Evolutionary conservation across 257 asterid species (phyloP).

Genomic region (Striga asiatica): DNA sequence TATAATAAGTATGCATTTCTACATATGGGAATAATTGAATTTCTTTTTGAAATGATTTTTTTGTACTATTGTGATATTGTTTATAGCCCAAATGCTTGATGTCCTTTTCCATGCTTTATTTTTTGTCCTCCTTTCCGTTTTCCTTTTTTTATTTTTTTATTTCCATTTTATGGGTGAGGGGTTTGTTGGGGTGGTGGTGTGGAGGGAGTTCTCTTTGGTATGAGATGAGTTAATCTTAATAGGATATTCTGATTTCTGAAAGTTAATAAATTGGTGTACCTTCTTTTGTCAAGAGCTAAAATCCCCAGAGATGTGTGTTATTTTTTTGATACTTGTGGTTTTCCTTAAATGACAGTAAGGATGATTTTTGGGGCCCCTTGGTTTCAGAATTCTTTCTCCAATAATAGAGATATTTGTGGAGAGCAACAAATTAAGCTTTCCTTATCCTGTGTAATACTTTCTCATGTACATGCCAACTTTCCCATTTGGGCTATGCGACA

Average conservation of each 20-base stretch:
- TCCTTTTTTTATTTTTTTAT: too few species aligned
- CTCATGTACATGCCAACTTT: not conserved
- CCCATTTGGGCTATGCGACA: not conserved
- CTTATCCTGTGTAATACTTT: not conserved
- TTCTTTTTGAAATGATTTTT: too few species aligned
- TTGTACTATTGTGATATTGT: too few species aligned
- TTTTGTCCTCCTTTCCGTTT: too few species aligned
- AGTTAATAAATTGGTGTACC: not conserved
- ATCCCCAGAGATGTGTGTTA: not conserved
- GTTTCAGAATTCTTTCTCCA: not conserved
- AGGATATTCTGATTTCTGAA: not conserved
- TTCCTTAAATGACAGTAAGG: not conserved
- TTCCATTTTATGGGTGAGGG: too few species aligned
- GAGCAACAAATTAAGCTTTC: not conserved
- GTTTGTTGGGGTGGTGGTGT: slow-evolving; percentile 9
- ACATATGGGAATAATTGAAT: too few species aligned
- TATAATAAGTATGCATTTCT: too few species aligned
- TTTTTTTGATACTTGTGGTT: not conserved
- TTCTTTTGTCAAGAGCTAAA: slow-evolving; percentile 6
- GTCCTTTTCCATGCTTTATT: too few species aligned
- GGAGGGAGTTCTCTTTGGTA: not conserved
- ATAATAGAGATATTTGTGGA: not conserved
- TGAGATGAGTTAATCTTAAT: not conserved
- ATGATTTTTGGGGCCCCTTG: not conserved
- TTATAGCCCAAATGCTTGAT: too few species aligned